Percentiles rank a stretch among this genome's conserved stretches.
Evolutionary conservation across 495 filamentous ascomycete species (phyloP).

Genomic region (Penicillium pancosmium): DNA sequence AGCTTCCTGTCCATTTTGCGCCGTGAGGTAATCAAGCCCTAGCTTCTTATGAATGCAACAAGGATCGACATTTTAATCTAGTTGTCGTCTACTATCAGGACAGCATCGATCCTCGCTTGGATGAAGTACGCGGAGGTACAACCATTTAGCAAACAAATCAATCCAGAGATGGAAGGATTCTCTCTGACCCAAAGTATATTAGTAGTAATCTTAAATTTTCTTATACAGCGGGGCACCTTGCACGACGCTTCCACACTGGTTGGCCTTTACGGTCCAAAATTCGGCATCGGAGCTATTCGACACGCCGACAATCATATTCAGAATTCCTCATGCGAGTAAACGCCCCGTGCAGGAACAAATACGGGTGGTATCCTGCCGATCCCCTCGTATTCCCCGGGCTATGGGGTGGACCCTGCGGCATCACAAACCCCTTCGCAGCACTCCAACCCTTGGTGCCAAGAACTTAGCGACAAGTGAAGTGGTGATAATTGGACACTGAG

Average conservation of each 20-base stretch:
- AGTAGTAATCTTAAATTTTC: neutral
- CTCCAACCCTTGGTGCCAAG: neutral
- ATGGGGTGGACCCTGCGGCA: constrained; percentile 2
- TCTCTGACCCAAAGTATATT: neutral
- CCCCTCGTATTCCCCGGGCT: constrained; percentile 14
- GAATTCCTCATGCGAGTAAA: neutral
- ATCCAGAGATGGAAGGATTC: too few species aligned
- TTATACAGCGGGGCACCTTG: neutral
- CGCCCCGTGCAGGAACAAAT: neutral
- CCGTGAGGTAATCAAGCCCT: too few species aligned
- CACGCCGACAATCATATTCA: neutral
- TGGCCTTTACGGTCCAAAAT: neutral
- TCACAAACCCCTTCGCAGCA: neutral
- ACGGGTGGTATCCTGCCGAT: constrained; percentile 8
- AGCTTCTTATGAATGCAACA: too few species aligned
- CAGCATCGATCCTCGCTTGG: too few species aligned
- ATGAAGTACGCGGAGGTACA: too few species aligned
- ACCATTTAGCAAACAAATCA: too few species aligned
- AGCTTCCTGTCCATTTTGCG: too few species aligned
- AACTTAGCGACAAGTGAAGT: neutral
- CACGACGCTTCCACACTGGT: neutral
- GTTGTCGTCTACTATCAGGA: too few species aligned
- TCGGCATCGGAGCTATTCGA: neutral
- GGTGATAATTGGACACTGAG: constrained; percentile 1
- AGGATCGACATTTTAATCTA: too few species aligned